A percentile compares a stretch with the other conserved stretches of the same genome.
Conservation (phyloP, 1,139 yeast genomes). For the Protomyces inundatus region DNA sequence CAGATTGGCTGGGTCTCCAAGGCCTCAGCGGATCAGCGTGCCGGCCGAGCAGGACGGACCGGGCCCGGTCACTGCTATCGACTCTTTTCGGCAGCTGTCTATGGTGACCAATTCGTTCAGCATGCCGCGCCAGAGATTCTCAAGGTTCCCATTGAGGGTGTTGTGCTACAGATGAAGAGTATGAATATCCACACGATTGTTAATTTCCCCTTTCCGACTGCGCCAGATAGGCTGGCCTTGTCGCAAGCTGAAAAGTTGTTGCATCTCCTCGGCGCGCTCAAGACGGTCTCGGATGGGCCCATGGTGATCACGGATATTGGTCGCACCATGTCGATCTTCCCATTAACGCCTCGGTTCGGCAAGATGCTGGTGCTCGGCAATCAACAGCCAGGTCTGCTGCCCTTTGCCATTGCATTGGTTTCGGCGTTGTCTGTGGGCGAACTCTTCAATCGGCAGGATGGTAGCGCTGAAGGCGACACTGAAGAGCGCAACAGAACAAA, state of each 20-base stretch:
- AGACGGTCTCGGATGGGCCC: constrained; percentile 40
- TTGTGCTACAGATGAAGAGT: constrained; percentile 87
- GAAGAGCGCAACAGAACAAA: constrained; percentile 45
- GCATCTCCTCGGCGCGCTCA: constrained; percentile 70
- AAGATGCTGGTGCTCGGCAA: constrained; percentile 76
- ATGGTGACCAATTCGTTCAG: constrained; percentile 74
- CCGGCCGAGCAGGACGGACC: constrained; percentile 99
- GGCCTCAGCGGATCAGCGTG: constrained; percentile 91
- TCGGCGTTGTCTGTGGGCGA: constrained; percentile 93
- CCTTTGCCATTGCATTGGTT: constrained; percentile 82
- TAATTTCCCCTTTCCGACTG: constrained; percentile 95
- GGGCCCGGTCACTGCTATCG: constrained; percentile 98
- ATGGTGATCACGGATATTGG: constrained; percentile 69
- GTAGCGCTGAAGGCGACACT: constrained; percentile 33
- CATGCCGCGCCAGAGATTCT: constrained; percentile 85
- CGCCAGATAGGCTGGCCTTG: constrained; percentile 65
- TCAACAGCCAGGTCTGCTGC: constrained; percentile 74
- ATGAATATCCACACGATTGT: constrained; percentile 90
- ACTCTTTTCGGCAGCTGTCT: constrained; percentile 89
- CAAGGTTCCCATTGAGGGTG: constrained; percentile 94
- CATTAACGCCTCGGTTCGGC: constrained; percentile 88
- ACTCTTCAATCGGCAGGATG: constrained; percentile 40
- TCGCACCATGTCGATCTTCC: constrained; percentile 79
- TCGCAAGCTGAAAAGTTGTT: constrained; percentile 63
- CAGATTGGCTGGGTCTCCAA: constrained; percentile 90